A percentile compares a stretch with the other conserved stretches of the same genome.
These are phyloP conservation scores for Aspergillus sp. DNA, from an alignment of 2,329 filamentous ascomycete species.

Conservation along the genomic window DNA sequence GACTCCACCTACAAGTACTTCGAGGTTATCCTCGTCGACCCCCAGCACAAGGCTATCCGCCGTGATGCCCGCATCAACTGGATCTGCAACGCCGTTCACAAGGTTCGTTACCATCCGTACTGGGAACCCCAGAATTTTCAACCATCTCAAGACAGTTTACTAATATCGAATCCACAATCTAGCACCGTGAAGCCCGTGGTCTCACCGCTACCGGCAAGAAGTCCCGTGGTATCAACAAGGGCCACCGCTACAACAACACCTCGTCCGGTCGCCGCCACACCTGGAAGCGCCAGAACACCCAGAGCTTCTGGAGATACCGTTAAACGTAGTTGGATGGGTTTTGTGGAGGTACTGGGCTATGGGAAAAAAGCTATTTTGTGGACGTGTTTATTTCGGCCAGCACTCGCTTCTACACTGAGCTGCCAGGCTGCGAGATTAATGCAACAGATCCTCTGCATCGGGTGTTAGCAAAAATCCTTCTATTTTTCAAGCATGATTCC, in stretches of 20 bases:
- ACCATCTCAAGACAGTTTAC: not conserved
- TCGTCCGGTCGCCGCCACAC: constrained; percentile 96
- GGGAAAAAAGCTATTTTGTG: constrained; percentile 32
- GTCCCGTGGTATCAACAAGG: constrained; percentile 98
- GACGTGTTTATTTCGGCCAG: constrained; percentile 37
- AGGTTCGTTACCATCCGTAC: constrained; percentile 48
- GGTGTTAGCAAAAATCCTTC: constrained; percentile 41
- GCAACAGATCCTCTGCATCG: constrained; percentile 36
- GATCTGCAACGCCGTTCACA: constrained; percentile 99
- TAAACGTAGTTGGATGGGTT: constrained; percentile 46
- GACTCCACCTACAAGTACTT: constrained; percentile 99
- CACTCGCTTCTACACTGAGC: constrained; percentile 30
- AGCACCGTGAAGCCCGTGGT: constrained; percentile 96
- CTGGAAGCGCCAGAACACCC: constrained; percentile 99
- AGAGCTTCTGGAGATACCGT: constrained; percentile 97
- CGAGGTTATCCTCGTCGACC: constrained; percentile 99
- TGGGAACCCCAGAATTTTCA: not conserved
- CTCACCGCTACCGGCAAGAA: constrained; percentile 99
- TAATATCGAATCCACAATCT: constrained; percentile 23
- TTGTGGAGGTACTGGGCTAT: constrained; percentile 28
- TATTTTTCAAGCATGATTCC: constrained; percentile 28
- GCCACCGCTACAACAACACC: constrained; percentile 99
- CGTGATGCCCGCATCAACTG: constrained; percentile 99
- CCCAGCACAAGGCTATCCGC: constrained; percentile 99
- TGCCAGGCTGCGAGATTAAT: constrained; percentile 36